Percentiles rank a stretch among this genome's conserved stretches.
Conservation (phyloP, 306 rosid species). For the Prunus campanulata region DNA sequence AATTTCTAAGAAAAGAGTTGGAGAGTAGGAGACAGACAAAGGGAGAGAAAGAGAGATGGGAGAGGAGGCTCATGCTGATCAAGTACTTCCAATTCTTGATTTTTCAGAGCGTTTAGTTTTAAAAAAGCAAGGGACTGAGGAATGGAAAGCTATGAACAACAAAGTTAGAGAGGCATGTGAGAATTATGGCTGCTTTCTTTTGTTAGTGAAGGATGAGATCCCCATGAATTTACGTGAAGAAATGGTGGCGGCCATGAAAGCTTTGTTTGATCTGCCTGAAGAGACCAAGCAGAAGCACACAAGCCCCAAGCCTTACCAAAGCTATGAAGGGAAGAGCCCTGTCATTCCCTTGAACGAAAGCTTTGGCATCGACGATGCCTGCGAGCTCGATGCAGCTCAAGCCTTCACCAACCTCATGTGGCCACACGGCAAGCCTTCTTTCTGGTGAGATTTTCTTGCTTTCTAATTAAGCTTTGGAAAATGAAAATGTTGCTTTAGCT, state of each 20-base stretch:
- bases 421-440: slow-evolving; percentile 47
- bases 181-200: slow-evolving; percentile 26
- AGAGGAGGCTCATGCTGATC: background rate
- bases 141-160: slow-evolving; percentile 19
- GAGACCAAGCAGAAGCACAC: slow-evolving; percentile 40
- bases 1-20: background rate
- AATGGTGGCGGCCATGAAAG: slow-evolving; percentile 28
- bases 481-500: background rate
- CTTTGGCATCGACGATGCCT: slow-evolving; percentile 43
- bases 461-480: background rate
- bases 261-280: slow-evolving; percentile 49
- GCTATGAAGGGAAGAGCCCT: slow-evolving; percentile 27
- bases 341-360: slow-evolving; percentile 32
- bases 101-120: slow-evolving; percentile 6
- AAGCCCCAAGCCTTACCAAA: slow-evolving; percentile 29
- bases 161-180: slow-evolving; percentile 36
- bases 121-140: slow-evolving; percentile 2
- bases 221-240: slow-evolving; percentile 10
- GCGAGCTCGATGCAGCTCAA: background rate
- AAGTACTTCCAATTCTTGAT: slow-evolving; percentile 8
- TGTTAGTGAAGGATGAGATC: slow-evolving; percentile 13
- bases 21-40: background rate
- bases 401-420: slow-evolving; percentile 54
- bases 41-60: slow-evolving; percentile 9
- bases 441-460: slow-evolving; percentile 28